Evolutionary conservation across 768 basidiomycete genomes (phyloP).

Genomic region (Auricularia heimuer): DNA sequence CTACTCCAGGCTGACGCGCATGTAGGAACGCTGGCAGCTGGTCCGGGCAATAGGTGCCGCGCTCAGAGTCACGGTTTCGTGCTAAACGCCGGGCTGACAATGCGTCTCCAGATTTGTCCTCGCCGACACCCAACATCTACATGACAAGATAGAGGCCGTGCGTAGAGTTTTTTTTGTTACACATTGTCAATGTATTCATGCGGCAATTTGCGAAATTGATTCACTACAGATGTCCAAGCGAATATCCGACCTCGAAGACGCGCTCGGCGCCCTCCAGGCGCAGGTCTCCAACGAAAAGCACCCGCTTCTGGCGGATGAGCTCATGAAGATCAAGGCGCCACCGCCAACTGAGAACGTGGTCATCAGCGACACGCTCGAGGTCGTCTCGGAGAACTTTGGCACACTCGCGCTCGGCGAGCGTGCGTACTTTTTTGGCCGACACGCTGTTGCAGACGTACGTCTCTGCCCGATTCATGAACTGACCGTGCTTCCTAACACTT

Average conservation of each 20-base stretch:
- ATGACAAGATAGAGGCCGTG: not conserved
- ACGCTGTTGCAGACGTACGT: not conserved
- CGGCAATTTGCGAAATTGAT: too few species aligned
- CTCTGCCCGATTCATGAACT: too few species aligned
- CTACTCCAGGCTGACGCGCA: too few species aligned
- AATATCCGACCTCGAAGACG: constrained; percentile 56
- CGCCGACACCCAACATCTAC: not conserved
- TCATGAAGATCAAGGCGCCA: constrained; percentile 62
- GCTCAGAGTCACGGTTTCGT: too few species aligned
- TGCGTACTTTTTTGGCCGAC: not conserved
- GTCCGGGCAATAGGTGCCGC: not conserved
- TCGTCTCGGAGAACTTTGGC: not conserved
- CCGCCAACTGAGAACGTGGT: not conserved
- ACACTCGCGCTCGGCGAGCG: not conserved
- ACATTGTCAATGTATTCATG: too few species aligned
- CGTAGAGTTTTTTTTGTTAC: not conserved
- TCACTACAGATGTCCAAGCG: not conserved
- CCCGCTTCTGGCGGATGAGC: constrained; percentile 62
- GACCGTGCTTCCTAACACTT: too few species aligned
- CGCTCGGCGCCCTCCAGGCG: constrained; percentile 47
- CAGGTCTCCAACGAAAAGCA: constrained; percentile 40
- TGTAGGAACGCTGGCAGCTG: not conserved
- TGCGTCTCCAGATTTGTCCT: not conserved
- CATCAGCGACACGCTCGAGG: not conserved
- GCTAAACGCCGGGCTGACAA: not conserved